Evolutionary conservation across 495 filamentous ascomycete species (phyloP).

Genomic region (Aspergillus asperescens): DNA sequence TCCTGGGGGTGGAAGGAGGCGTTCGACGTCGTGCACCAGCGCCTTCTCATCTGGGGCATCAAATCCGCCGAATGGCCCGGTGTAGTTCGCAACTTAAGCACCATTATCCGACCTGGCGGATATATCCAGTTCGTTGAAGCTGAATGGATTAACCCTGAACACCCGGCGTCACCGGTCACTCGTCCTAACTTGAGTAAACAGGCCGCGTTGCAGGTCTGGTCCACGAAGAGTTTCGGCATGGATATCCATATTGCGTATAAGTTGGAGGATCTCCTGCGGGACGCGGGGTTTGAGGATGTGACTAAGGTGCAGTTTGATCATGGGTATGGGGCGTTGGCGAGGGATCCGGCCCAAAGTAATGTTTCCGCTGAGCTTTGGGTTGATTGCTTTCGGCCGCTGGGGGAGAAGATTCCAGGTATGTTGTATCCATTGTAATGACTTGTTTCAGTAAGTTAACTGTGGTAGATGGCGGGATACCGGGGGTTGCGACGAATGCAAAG

Average conservation of each 20-base stretch:
- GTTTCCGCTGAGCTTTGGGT: conserved; percentile 4
- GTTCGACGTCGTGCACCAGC: conserved; percentile 11
- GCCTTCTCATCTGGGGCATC: conserved; percentile 9
- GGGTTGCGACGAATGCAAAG: conserved; percentile 1
- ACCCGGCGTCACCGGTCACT: background rate
- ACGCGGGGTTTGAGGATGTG: conserved; percentile 1
- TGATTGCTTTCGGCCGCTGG: conserved; percentile 6
- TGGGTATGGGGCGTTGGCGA: conserved; percentile 1
- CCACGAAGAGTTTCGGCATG: conserved; percentile 5
- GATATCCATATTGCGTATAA: conserved; percentile 8
- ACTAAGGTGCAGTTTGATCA: conserved; percentile 1
- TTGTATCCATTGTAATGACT: too few relatives aligned
- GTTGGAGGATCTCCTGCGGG: background rate
- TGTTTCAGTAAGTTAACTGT: background rate
- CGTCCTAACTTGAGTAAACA: background rate
- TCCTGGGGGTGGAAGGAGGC: conserved; percentile 2
- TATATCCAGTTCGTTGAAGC: conserved; percentile 9
- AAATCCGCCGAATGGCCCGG: conserved; percentile 4
- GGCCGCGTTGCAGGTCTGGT: conserved; percentile 6
- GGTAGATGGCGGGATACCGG: conserved; percentile 7
- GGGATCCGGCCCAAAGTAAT: background rate
- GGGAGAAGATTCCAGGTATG: conserved; percentile 7
- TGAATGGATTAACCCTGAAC: conserved; percentile 5
- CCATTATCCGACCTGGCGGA: conserved; percentile 3
- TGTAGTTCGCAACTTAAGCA: background rate